phyloP scores from a whole-genome alignment of 352 stramenopile genomes.

The Phytophthora citricola region DNA sequence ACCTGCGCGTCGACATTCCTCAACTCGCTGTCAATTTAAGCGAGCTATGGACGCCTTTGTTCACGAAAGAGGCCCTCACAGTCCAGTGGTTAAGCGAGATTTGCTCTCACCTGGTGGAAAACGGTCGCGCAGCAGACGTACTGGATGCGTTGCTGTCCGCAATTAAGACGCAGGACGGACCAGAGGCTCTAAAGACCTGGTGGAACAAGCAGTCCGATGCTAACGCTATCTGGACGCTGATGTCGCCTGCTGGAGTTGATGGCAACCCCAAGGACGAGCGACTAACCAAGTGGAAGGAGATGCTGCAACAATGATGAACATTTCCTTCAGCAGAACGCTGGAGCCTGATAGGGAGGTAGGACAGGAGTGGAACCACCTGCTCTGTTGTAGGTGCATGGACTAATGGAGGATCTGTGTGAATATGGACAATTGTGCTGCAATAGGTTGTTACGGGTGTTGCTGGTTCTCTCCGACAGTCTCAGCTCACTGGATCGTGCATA shows the following conservation, averaged over 20 bases:
- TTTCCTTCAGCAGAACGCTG: background rate
- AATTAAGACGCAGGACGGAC: constrained; percentile 38
- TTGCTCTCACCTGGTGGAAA: constrained; percentile 46
- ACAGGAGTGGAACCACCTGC: background rate
- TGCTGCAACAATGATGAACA: constrained; percentile 28
- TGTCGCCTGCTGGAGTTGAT: constrained; percentile 20
- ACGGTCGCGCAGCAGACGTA: constrained; percentile 57
- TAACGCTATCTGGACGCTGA: constrained; percentile 42
- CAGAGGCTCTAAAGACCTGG: constrained; percentile 56
- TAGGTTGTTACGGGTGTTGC: constrained; percentile 31
- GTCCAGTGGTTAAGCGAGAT: constrained; percentile 61
- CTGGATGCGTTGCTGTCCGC: constrained; percentile 49
- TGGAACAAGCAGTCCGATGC: constrained; percentile 52
- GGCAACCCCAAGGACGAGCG: constrained; percentile 31
- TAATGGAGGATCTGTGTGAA: constrained; percentile 26
- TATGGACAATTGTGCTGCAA: constrained; percentile 31
- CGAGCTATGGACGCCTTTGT: constrained; percentile 68
- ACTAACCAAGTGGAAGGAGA: constrained; percentile 39
- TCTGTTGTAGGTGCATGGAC: constrained; percentile 14
- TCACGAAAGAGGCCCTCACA: constrained; percentile 54
- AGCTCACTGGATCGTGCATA: constrained; percentile 61
- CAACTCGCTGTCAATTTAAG: constrained; percentile 61
- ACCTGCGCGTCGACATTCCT: constrained; percentile 81
- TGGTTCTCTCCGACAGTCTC: constrained; percentile 9
- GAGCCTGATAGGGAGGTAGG: background rate